Conservation (phyloP, 768 basidiomycete genomes). For the Pleurotus platypus region DNA sequence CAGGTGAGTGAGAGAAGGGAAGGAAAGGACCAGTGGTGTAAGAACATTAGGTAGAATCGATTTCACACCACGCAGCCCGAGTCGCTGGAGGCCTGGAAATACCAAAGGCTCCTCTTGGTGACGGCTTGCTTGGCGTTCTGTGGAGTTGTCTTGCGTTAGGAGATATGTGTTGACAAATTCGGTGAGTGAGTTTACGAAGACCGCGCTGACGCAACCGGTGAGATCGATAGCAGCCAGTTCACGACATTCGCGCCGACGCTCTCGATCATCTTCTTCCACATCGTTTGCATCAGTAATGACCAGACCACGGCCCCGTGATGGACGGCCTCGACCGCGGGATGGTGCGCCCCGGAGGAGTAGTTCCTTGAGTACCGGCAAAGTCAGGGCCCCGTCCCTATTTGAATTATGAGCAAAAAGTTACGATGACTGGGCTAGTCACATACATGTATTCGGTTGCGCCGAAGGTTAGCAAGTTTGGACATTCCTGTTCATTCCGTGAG, state of each 20-base stretch:
- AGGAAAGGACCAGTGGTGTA: conserved; percentile 71
- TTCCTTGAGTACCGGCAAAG: conserved; percentile 81
- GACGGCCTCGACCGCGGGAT: conserved; percentile 66
- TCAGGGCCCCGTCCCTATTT: conserved; percentile 70
- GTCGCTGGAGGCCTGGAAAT: conserved; percentile 71
- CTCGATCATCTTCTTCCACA: conserved; percentile 72
- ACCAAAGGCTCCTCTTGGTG: conserved; percentile 47
- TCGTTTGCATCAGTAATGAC: conserved; percentile 46
- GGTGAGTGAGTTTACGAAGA: conserved; percentile 82
- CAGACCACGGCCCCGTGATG: conserved; percentile 58
- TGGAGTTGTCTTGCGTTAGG: conserved; percentile 35
- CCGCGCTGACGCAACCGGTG: conserved; percentile 90
- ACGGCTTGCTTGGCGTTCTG: conserved; percentile 24
- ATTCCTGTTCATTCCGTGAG: conserved; percentile 52
- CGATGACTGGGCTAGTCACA: background rate
- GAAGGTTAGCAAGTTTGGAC: conserved; percentile 80
- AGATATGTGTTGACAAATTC: conserved; percentile 78
- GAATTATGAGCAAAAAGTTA: background rate
- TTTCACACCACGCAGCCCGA: conserved; percentile 80
- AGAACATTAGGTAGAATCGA: conserved; percentile 69
- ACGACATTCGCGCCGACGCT: conserved; percentile 67
- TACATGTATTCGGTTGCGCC: conserved; percentile 98
- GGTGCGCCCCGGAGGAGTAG: conserved; percentile 82
- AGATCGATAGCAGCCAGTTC: conserved; percentile 88
- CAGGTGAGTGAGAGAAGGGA: conserved; percentile 84